Base-by-base conservation (phyloP, 371 early-diverging fungal species). In the Mucor velutinosus region DNA sequence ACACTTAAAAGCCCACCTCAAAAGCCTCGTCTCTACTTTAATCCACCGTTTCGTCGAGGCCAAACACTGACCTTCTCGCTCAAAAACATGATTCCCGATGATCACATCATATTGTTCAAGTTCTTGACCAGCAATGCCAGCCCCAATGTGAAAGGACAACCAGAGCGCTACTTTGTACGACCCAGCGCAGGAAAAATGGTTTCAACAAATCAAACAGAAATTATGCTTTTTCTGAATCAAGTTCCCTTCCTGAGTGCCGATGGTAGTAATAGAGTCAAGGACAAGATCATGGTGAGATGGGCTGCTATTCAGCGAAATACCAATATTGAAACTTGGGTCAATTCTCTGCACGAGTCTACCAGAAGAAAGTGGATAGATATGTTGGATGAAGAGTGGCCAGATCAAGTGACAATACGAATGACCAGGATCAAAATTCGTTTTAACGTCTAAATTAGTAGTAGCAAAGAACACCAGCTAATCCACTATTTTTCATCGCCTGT, bases 351-450 rank as follows among this genome's bases (percentile, higher is more conserved):
- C 1, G 79, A 80, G 27, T 69, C 65, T 0, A 76, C 76, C 27
- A 71, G 80, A 57, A 72, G 79, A 37, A 75, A 71, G 51, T 82
- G 83, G 83, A 62, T 82, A 56, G 80, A 82, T 61, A 78, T 82
- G 77, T 29, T 82, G 43, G 70, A 75, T 51, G 79, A 82, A 65
- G 55, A 68, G 27, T 82, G 80, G 80, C 77, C 79, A 25, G 73
- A 78, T 69, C 79, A 81, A 73, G 76, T 82, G 57, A 67, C 76
- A 15, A 70, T 78, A n/a, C 69, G 77, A 47, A 69, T 80, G 66
- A 82, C 80, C 14, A 66, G 73, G 57, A 73, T 82, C 51, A 80
- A 77, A 47, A 73, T 82, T 62, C 75, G 75, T n/a, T 80, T 81
- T 55, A 47, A 23, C 23, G 49, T 23, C 49, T 47, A n/a, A 47